phyloP scores from a whole-genome alignment of 352 stramenopile species.

The Lagenidium giganteum region DNA sequence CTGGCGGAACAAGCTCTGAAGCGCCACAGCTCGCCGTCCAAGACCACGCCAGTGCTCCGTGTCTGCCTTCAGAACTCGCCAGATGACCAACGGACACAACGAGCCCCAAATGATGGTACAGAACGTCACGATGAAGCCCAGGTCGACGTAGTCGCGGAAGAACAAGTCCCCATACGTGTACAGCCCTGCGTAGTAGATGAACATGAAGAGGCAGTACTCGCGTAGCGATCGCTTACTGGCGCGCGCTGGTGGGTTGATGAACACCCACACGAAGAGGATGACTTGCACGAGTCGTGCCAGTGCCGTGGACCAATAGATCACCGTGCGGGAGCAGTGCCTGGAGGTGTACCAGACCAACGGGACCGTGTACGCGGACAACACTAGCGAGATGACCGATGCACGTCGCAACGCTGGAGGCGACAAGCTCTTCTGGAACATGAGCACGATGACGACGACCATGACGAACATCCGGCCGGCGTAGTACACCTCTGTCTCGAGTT shows the following conservation, averaged over 20 bases:
- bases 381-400: slow-evolving; percentile 26
- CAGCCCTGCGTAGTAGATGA: slow-evolving; percentile 14
- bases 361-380: slow-evolving; percentile 31
- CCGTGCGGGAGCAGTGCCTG: slow-evolving; percentile 2
- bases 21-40: slow-evolving; percentile 12
- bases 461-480: slow-evolving; percentile 52
- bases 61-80: slow-evolving; percentile 29
- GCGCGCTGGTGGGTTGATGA: slow-evolving; percentile 6
- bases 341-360: slow-evolving; percentile 16
- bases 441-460: slow-evolving; percentile 40
- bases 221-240: slow-evolving; percentile 7
- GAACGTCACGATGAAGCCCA: slow-evolving; percentile 17
- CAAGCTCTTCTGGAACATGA: slow-evolving; percentile 52
- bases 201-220: slow-evolving; percentile 15
- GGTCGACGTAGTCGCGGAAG: slow-evolving; percentile 7
- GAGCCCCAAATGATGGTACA: slow-evolving; percentile 19
- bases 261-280: slow-evolving; percentile 19
- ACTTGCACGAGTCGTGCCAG: slow-evolving; percentile 37
- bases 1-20: slow-evolving; percentile 22
- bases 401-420: slow-evolving; percentile 37
- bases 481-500: slow-evolving; percentile 26
- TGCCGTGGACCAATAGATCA: slow-evolving; percentile 23
- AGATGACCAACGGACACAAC: slow-evolving; percentile 32
- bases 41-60: slow-evolving; percentile 24
- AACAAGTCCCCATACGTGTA: slow-evolving; percentile 15